Conservation (phyloP, 257 asterid species). For the Linderniella brevidens region DNA sequence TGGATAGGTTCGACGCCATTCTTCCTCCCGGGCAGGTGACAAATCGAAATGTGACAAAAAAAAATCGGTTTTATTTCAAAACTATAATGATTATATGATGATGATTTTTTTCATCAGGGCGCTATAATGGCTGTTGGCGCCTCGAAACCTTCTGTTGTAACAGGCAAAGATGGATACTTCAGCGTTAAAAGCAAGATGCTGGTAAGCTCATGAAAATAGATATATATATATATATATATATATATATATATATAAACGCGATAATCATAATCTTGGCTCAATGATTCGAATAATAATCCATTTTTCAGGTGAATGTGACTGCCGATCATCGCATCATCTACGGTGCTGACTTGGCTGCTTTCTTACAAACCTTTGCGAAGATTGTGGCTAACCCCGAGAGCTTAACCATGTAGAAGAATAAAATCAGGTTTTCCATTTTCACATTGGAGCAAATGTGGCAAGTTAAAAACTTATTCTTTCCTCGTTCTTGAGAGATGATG, state of each 20-base stretch:
- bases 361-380: constrained; percentile 62
- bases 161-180: constrained; percentile 58
- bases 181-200: constrained; percentile 63
- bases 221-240: too few species aligned
- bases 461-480: constrained; percentile 7
- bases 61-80: background rate
- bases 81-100: background rate
- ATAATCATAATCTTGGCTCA: background rate
- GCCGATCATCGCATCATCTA: constrained; percentile 62
- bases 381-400: constrained; percentile 59
- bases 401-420: constrained; percentile 51
- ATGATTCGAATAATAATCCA: constrained; percentile 1
- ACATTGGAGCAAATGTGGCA: constrained; percentile 7
- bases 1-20: constrained; percentile 54
- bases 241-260: too few species aligned
- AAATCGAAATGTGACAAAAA: background rate
- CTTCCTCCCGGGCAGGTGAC: constrained; percentile 64
- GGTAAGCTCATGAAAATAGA: constrained; percentile 22
- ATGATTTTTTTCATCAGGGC: constrained; percentile 20
- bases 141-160: constrained; percentile 54
- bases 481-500: background rate
- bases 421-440: constrained; percentile 5
- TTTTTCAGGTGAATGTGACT: constrained; percentile 55
- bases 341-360: constrained; percentile 67
- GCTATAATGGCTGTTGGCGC: constrained; percentile 91